Evolutionary conservation across 805 yeast genomes (phyloP).

Genomic region (Saturnispora besseyi): DNA sequence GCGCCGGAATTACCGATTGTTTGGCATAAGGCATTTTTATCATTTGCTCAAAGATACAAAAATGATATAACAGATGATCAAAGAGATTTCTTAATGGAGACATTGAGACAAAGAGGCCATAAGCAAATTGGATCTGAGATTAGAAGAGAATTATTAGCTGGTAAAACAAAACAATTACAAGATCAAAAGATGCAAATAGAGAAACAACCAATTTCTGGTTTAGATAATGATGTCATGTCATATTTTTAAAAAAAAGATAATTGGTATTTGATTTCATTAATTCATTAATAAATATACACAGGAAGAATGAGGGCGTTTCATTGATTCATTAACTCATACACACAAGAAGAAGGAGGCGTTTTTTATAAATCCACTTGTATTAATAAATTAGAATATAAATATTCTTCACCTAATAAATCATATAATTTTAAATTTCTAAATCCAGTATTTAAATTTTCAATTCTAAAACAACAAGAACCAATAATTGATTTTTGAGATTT

Average conservation of each 20-base stretch:
- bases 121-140: constrained; percentile 87
- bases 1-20: constrained; percentile 77
- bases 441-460: constrained; percentile 63
- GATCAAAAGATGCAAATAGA: constrained; percentile 9
- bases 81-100: constrained; percentile 86
- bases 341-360: background rate
- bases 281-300: background rate
- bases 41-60: constrained; percentile 92
- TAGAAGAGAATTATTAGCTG: constrained; percentile 86
- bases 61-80: constrained; percentile 99
- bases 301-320: no score
- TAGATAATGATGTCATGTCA: constrained; percentile 27
- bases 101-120: constrained; percentile 84
- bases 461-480: constrained; percentile 54
- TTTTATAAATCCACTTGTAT: constrained; percentile 13
- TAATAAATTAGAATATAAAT: constrained; percentile 42
- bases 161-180: constrained; percentile 45
- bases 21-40: constrained; percentile 94
- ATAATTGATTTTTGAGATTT: constrained; percentile 26
- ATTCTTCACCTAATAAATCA: constrained; percentile 74
- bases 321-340: background rate
- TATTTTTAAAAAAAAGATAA: constrained; percentile 16
- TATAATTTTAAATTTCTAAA: constrained; percentile 73
- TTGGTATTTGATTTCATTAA: no score
- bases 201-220: constrained; percentile 13